Percentiles rank a stretch among this genome's conserved stretches.
These are phyloP conservation scores for Teratosphaeriaceae sp. DNA, from an alignment of 2,329 filamentous ascomycete species.

Conservation along the genomic window DNA sequence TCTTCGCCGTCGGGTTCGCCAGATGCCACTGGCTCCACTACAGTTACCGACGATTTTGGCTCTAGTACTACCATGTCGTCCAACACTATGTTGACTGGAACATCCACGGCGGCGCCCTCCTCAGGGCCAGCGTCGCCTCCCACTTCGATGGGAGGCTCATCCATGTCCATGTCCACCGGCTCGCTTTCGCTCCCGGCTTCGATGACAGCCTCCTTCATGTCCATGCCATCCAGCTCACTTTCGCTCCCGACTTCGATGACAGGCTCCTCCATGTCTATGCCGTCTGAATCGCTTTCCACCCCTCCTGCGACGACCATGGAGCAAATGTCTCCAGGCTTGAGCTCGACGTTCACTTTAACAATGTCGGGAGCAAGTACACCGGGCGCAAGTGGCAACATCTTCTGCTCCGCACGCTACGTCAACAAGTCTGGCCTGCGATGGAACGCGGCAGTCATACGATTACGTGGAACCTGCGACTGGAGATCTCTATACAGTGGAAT, in stretches of 20 bases:
- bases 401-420: not conserved
- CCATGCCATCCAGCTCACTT: too few relatives aligned
- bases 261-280: too few relatives aligned
- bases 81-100: not conserved
- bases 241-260: too few relatives aligned
- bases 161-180: too few relatives aligned
- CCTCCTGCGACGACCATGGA: too few relatives aligned
- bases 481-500: constrained; percentile 3
- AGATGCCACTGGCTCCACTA: not conserved
- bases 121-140: too few relatives aligned
- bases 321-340: too few relatives aligned
- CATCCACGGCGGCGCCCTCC: too few relatives aligned
- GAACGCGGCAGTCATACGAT: not conserved
- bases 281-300: too few relatives aligned
- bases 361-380: not conserved
- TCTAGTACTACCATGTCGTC: not conserved
- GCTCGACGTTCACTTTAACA: not conserved
- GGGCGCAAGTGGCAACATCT: not conserved
- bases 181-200: too few relatives aligned
- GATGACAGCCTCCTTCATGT: too few relatives aligned
- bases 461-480: constrained; percentile 5
- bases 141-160: too few relatives aligned
- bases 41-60: not conserved
- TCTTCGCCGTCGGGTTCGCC: not conserved
- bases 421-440: constrained; percentile 1